Evolutionary conservation across 768 basidiomycete genomes (phyloP).

Genomic region (Xanthoconium stramineum): DNA sequence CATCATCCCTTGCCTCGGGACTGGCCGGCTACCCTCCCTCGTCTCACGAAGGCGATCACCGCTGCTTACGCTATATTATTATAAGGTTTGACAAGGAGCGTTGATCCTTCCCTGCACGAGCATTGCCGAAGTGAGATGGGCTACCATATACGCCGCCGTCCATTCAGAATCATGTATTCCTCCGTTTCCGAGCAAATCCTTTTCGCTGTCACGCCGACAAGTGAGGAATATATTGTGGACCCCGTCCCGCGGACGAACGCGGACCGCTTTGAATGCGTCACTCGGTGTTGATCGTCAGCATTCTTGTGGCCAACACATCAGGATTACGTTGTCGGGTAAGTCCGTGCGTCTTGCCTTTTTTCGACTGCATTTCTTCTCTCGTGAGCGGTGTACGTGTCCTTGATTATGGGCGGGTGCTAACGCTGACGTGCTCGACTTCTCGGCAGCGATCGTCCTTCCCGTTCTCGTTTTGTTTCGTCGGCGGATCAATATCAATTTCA

Average conservation of each 20-base stretch:
- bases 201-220: not conserved
- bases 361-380: not conserved
- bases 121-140: slow-evolving; percentile 27
- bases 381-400: not conserved
- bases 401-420: not conserved
- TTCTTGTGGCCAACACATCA: slow-evolving; percentile 53
- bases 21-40: slow-evolving; percentile 39
- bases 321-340: slow-evolving; percentile 24
- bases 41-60: not conserved
- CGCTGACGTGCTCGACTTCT: not conserved
- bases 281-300: slow-evolving; percentile 44
- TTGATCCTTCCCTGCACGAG: slow-evolving; percentile 54
- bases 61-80: not conserved
- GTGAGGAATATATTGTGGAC: slow-evolving; percentile 44
- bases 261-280: slow-evolving; percentile 58
- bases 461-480: slow-evolving; percentile 67
- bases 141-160: slow-evolving; percentile 14
- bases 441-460: slow-evolving; percentile 46
- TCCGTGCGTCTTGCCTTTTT: not conserved
- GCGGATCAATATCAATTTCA: slow-evolving; percentile 55
- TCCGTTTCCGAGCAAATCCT: slow-evolving; percentile 8
- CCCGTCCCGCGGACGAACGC: slow-evolving; percentile 49
- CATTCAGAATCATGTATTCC: not conserved
- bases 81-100: slow-evolving; percentile 26
- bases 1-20: slow-evolving; percentile 51